Evolutionary conservation across 1,284 basidiomycete genomes (phyloP).

Genomic region (Cerrena zonata): DNA sequence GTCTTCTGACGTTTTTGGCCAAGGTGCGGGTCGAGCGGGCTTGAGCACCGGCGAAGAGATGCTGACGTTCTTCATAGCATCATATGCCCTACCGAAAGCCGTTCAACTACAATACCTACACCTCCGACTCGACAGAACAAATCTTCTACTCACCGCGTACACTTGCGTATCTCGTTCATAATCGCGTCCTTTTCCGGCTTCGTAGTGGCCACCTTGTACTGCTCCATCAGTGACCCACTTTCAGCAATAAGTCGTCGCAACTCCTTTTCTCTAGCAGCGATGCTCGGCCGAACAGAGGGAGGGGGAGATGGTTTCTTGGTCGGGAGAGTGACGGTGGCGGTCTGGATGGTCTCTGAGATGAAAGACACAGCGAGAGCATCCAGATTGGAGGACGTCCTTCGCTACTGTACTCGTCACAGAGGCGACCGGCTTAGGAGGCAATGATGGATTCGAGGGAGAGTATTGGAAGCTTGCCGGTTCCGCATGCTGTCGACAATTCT

Average conservation of each 20-base stretch:
- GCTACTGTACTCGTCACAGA: not conserved
- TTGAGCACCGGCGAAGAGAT: not conserved
- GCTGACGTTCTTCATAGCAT: not conserved
- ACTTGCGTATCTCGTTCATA: conserved; percentile 49
- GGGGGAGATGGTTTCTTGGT: not conserved
- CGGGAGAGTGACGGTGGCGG: not conserved
- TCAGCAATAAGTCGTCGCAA: conserved; percentile 64
- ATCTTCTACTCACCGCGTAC: conserved; percentile 24
- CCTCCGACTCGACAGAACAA: not conserved
- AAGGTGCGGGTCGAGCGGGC: conserved; percentile 14
- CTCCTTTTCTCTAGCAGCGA: conserved; percentile 47
- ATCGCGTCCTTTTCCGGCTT: conserved; percentile 60
- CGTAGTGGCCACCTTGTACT: conserved; percentile 47
- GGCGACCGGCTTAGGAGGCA: not conserved
- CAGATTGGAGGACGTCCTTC: conserved; percentile 17
- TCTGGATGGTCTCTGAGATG: conserved; percentile 48
- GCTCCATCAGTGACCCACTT: conserved; percentile 61
- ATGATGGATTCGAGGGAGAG: not conserved
- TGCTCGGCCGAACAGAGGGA: conserved; percentile 12
- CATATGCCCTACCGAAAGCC: not conserved
- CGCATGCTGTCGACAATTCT: not conserved
- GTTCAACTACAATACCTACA: conserved; percentile 12
- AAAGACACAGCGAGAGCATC: conserved; percentile 50
- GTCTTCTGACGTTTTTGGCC: conserved; percentile 38
- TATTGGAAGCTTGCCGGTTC: not conserved